Conservation (phyloP, 441 rosid species). For the Eugenia klotzschiana region DNA sequence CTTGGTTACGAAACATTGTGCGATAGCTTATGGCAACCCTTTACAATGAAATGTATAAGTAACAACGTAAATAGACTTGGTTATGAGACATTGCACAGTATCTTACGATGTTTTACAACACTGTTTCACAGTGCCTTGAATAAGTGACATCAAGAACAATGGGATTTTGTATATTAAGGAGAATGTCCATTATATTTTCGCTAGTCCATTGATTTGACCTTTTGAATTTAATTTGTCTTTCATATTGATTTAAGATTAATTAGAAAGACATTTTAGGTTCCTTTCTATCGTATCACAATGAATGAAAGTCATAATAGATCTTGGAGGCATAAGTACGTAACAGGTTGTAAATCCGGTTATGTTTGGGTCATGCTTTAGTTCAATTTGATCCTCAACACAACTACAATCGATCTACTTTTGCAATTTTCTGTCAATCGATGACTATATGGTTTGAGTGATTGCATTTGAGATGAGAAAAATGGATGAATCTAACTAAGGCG, state of each 20-base stretch:
- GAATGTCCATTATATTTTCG: neutral
- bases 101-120: neutral
- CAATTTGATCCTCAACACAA: neutral
- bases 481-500: neutral
- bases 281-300: neutral
- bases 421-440: neutral
- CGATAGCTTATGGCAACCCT: neutral
- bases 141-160: neutral
- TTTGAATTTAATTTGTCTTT: neutral
- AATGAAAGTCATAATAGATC: neutral
- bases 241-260: neutral
- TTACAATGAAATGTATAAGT: neutral
- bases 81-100: fast-evolving
- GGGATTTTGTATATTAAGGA: neutral
- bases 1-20: neutral
- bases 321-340: neutral
- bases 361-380: neutral
- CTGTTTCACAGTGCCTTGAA: neutral
- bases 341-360: no score
- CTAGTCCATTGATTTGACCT: neutral
- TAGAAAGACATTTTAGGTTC: neutral
- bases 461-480: no score
- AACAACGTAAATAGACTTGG: neutral
- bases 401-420: neutral
- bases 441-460: neutral